Conservation (phyloP, 2,329 filamentous ascomycete genomes). For the Pseudodiploospora longispora region DNA sequence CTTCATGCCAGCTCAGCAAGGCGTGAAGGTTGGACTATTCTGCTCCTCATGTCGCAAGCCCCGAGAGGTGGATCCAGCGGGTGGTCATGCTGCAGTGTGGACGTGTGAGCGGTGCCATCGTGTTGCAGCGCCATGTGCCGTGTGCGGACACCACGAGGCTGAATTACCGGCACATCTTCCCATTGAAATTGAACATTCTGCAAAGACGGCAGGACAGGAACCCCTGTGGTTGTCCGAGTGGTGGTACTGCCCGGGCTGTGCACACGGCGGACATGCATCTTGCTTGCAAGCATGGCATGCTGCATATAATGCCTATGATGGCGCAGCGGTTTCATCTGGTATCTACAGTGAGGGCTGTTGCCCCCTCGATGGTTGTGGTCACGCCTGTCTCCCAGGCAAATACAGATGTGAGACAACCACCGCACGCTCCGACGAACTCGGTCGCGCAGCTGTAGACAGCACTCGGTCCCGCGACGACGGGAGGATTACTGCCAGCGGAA, state of each 20-base stretch:
- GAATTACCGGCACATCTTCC: slow-evolving; percentile 33
- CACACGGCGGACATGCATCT: slow-evolving; percentile 53
- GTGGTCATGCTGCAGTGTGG: slow-evolving; percentile 41
- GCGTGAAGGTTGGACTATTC: slow-evolving; percentile 44
- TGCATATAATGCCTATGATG: slow-evolving; percentile 17
- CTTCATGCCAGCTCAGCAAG: slow-evolving; percentile 45
- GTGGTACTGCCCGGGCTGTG: slow-evolving; percentile 58
- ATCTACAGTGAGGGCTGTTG: slow-evolving; percentile 49
- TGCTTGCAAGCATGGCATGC: slow-evolving; percentile 55
- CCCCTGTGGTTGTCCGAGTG: slow-evolving; percentile 34
- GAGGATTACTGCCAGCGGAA: slow-evolving; percentile 13
- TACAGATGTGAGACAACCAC: slow-evolving; percentile 43
- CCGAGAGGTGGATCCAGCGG: slow-evolving; percentile 41
- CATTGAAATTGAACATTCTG: slow-evolving; percentile 15
- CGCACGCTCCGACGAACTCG: slow-evolving; percentile 43
- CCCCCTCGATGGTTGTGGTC: slow-evolving; percentile 56
- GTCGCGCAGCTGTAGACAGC: slow-evolving; percentile 37
- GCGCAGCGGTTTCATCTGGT: slow-evolving; percentile 12
- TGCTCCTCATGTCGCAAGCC: slow-evolving; percentile 51
- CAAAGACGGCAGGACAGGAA: slow-evolving; percentile 15
- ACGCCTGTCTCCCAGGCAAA: slow-evolving; percentile 51
- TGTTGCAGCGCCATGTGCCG: slow-evolving; percentile 48
- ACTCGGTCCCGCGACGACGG: slow-evolving; percentile 18
- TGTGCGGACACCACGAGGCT: slow-evolving; percentile 48
- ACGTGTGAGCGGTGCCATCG: slow-evolving; percentile 48